Percentiles rank a stretch among this genome's conserved stretches.
Evolutionary conservation across 1,284 basidiomycete species (phyloP).

Genomic region (Apiotrichum porosum): DNA sequence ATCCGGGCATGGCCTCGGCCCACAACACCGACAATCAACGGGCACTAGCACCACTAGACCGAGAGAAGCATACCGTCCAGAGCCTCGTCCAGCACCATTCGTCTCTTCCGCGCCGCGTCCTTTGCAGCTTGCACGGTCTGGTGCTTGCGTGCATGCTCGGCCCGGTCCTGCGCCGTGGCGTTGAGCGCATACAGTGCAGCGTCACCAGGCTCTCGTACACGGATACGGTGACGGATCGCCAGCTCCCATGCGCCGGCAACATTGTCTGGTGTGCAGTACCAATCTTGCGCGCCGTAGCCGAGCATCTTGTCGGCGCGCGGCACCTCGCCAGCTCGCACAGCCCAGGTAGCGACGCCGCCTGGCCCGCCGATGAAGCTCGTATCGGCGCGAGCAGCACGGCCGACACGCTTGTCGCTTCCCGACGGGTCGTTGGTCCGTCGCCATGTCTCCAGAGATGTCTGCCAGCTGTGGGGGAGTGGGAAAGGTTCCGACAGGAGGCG

Average conservation of each 20-base stretch:
- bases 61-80: slow-evolving; percentile 21
- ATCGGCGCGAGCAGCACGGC: neutral
- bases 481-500: slow-evolving; percentile 29
- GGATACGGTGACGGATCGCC: slow-evolving; percentile 31
- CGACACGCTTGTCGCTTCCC: neutral
- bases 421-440: neutral
- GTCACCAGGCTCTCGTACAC: slow-evolving; percentile 23
- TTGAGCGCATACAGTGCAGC: slow-evolving; percentile 35
- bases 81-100: slow-evolving; percentile 20
- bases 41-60: too few species aligned
- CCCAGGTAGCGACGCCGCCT: slow-evolving; percentile 38
- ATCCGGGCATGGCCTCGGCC: too few species aligned
- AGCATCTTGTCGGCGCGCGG: slow-evolving; percentile 15
- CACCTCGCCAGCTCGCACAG: slow-evolving; percentile 33
- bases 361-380: slow-evolving; percentile 25
- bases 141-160: slow-evolving; percentile 6
- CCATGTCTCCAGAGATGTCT: slow-evolving; percentile 10
- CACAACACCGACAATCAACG: too few species aligned
- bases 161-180: slow-evolving; percentile 18
- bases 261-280: slow-evolving; percentile 31
- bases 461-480: slow-evolving; percentile 26
- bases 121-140: neutral
- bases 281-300: slow-evolving; percentile 18
- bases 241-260: slow-evolving; percentile 30
- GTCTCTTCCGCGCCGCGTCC: slow-evolving; percentile 1